Evolutionary conservation across 768 basidiomycete species (phyloP).

Genomic region (Leccinum disarticulatum): DNA sequence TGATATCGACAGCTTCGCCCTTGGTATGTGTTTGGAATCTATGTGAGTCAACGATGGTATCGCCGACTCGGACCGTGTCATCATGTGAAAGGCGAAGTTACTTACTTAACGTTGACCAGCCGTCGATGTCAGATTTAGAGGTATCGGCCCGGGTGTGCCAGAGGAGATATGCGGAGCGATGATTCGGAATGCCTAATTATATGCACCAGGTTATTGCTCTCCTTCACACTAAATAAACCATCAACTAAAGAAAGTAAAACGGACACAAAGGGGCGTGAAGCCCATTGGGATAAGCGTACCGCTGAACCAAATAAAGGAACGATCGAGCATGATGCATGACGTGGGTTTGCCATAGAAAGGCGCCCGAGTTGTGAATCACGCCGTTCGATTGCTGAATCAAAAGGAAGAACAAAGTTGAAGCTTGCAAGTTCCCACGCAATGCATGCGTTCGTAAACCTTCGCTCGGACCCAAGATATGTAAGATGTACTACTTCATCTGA

Average conservation of each 20-base stretch:
- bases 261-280: too few relatives aligned
- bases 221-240: conserved; percentile 24
- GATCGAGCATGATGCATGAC: too few relatives aligned
- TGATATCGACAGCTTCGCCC: conserved; percentile 15
- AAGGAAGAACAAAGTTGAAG: background rate
- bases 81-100: conserved; percentile 23
- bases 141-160: background rate
- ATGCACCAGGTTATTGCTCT: conserved; percentile 15
- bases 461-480: conserved; percentile 15
- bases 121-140: background rate
- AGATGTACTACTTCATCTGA: conserved; percentile 21
- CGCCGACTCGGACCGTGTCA: conserved; percentile 14
- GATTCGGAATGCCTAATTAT: conserved; percentile 18
- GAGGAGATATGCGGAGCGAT: conserved; percentile 6
- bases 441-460: conserved; percentile 8
- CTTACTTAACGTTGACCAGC: background rate
- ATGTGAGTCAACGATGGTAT: conserved; percentile 13
- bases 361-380: too few relatives aligned
- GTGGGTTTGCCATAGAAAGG: too few relatives aligned
- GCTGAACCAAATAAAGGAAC: too few relatives aligned
- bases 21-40: conserved; percentile 2
- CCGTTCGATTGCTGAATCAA: conserved; percentile 14
- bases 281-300: too few relatives aligned
- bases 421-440: too few relatives aligned
- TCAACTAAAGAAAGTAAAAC: conserved; percentile 21